Conservation (phyloP, 257 asterid genomes). For the Galeopsis tetrahit region DNA sequence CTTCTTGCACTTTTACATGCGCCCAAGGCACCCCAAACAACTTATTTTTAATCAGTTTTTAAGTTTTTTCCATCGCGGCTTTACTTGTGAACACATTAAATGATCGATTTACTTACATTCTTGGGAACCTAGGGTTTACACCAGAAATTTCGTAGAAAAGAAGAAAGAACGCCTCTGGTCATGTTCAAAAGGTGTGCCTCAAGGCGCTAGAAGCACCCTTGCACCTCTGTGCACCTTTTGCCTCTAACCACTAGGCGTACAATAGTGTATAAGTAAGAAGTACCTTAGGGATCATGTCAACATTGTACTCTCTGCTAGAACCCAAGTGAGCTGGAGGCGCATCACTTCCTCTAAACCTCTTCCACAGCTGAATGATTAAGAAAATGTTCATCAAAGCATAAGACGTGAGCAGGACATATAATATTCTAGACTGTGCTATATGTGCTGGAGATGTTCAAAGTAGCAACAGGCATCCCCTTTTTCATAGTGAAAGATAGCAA, state of each 20-base stretch:
- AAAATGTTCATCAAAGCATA: conserved; percentile 16
- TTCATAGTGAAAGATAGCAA: neutral
- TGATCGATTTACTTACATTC: neutral
- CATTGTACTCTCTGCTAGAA: conserved; percentile 90
- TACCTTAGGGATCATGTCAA: conserved; percentile 98
- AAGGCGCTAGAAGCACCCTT: conserved; percentile 1
- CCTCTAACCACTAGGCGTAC: conserved; percentile 13
- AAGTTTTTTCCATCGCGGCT: neutral
- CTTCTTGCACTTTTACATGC: neutral
- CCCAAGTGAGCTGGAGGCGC: conserved; percentile 87
- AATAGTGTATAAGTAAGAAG: conserved; percentile 21
- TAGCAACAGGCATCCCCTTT: neutral
- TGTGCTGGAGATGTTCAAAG: neutral
- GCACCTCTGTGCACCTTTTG: neutral
- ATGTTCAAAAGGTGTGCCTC: neutral
- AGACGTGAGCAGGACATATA: conserved; percentile 8
- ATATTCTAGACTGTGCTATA: conserved; percentile 15
- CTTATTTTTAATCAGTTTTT: neutral
- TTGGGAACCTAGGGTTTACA: neutral
- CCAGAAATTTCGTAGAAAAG: neutral
- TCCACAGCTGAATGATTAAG: conserved; percentile 59
- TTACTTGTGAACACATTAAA: neutral
- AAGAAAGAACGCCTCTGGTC: neutral
- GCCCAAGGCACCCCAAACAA: neutral
- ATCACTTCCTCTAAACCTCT: conserved; percentile 91